Percentiles rank a stretch among this genome's conserved stretches.
Evolutionary conservation across 176 grass and related monocot genomes (phyloP).

Genomic region (Calamus simplicifolius): DNA sequence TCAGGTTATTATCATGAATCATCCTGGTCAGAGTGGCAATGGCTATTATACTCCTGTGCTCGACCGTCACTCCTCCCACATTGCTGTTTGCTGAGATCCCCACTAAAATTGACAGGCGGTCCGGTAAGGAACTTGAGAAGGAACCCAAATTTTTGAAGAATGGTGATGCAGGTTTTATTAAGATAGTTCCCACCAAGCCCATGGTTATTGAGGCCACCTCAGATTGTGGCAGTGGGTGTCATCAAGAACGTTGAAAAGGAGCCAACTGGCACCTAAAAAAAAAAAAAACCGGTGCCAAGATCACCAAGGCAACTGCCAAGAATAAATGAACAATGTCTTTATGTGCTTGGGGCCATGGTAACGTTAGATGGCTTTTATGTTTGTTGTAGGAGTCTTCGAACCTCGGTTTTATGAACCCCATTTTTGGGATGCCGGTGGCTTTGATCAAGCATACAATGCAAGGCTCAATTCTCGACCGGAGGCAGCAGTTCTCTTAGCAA

Average conservation of each 20-base stretch:
- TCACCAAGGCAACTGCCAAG: slow-evolving; percentile 14
- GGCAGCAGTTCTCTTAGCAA: no score
- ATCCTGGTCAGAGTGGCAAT: slow-evolving; percentile 25
- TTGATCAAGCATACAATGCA: no score
- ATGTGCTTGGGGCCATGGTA: no score
- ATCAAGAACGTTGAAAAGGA: slow-evolving; percentile 25
- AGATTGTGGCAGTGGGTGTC: slow-evolving; percentile 24
- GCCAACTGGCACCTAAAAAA: no score
- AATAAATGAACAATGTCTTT: slow-evolving; percentile 1
- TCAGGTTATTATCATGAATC: slow-evolving; percentile 26
- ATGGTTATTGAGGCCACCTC: slow-evolving; percentile 23
- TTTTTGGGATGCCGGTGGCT: no score
- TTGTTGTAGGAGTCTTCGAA: no score
- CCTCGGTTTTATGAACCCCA: no score
- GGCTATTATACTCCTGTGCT: slow-evolving; percentile 27
- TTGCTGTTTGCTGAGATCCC: slow-evolving; percentile 20
- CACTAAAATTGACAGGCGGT: slow-evolving; percentile 16
- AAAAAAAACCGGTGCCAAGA: slow-evolving; percentile 19
- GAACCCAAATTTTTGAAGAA: slow-evolving; percentile 30
- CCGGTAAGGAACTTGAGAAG: slow-evolving; percentile 31
- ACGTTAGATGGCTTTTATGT: no score
- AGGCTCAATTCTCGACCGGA: no score
- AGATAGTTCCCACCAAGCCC: slow-evolving; percentile 32
- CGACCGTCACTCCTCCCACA: slow-evolving; percentile 25
- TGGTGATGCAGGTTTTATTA: slow-evolving; percentile 13